Base-by-base conservation (phyloP, 495 filamentous ascomycete genomes). In the Xylaria telfairii region DNA sequence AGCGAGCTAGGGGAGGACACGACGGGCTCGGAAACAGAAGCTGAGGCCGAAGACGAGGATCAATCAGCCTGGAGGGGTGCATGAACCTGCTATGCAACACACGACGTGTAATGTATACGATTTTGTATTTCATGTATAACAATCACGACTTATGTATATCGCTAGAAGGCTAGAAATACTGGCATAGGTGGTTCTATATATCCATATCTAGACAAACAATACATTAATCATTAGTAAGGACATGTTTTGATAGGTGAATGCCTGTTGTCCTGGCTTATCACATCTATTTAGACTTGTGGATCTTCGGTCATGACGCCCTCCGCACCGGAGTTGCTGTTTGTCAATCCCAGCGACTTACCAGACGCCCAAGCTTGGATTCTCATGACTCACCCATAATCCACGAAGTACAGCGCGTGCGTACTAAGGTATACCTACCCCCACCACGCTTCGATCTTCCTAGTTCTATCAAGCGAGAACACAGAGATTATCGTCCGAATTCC, bases 101-200 rank as follows among this genome's bases (percentile, higher is more conserved):
- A 26, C 7, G 34, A 5, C 21, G 44, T 13, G 21, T 37, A 41
- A 32, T 66, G 64, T 66, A n/a, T n/a, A 42, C 12, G 15, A 54
- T 66, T 28, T 39, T 63, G 57, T 69, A 76, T n/a, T 15, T 62
- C 19, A 46, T 66, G 42, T 59, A 63, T 7, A 67, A 64, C n/a
- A 47, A 57, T n/a, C 8, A 70, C 15, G 67, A 65, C 42, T 60
- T 59, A 47, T 9, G 54, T 59, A 60, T 67, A 57, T 17, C 30
- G 39, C 39, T 67, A 39, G 47, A 26, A 30, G 34, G 32, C 47
- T 57, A n/a, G 32, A 44, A 39, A 73, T 71, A 69, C 24, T 15
- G 42, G 60, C 26, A 42, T 65, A 65, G 44, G 39, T 32, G 30
- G 7, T 49, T 65, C 21, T 49, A 51, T 54, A 30, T 42, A 12